Evolutionary conservation across 805 yeast species (phyloP), one percentile per base, ranked within the genome.

Genomic region (Wickerhamiella domercqiae): DNA sequence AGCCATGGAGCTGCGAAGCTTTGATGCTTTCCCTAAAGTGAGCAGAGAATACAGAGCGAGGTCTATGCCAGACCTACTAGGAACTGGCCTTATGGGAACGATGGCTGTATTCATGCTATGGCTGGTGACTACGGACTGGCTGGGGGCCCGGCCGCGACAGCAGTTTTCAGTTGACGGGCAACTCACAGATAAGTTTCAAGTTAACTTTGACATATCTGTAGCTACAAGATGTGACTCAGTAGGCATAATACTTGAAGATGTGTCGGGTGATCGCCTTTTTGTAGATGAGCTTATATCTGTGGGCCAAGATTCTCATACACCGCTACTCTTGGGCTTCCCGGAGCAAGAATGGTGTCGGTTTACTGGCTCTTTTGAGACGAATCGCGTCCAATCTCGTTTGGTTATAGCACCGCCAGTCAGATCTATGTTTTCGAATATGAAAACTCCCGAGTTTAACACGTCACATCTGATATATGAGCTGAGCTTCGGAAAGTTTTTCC

Each of bases 401-500:
- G 86, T 78, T 49, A 77, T 90, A 34, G 78, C 86, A 1, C 83
- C 80, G 5, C 19, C 26, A 18, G 2, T 7, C 13, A 11, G 2
- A 38, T 31, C 18, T 28, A 7, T 21, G 3, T 17, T 34, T 2
- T 38, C 39, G 4, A 13, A 13, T 9, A 13, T 24, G 26, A 24
- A 24, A 24, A 9, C 26, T 37, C 32, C 29, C 29, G 59, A 66
- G 17, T 59, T 81, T 41, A 80, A 87, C 52, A 78, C 87, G 53
- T 70, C 94, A 1, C 98, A 90, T 57, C 72, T 73, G 4, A 76
- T 90, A 42, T 71, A 71, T 42, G 97, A 87, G 56, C 71, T 84
- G 44, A 83, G 96, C 7, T 87, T 76, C 59, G 98, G 98, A 11
- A 81, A 73, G 26, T 84, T 78, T 56, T 84, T 73, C 52, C 96